Evolutionary conservation across 2,329 filamentous ascomycete species (phyloP), one percentile per base, ranked within the genome.

Genomic region (Colletotrichum higginsianum): DNA sequence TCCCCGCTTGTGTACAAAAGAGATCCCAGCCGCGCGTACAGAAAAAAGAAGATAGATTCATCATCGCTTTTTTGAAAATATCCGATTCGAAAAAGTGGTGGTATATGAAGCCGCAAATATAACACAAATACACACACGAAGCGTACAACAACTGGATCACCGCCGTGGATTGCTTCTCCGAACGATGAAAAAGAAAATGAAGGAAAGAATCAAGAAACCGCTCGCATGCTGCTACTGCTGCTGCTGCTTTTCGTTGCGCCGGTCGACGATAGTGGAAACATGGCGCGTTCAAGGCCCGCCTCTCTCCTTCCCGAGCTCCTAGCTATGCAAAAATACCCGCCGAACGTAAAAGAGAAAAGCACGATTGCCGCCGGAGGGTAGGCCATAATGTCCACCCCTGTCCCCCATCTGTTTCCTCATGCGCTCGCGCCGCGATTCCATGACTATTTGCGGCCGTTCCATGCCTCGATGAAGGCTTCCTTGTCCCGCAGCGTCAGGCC

Each of bases 401-500:
- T 35, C 35, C 35, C 35, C 3, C 35, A 11, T 38, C 8, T 11
- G 8, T 9, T 8, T 52, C 15, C 15, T n/a, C 16, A 21, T 38
- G 35, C 11, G 23, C n/a, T 61, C 13, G 65, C 18, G 9, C 13
- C 15, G 21, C 40, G 18, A n/a, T 38, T 38, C 9, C 40, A 26
- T 30, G 62, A 65, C 78, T 79, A 82, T 60, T 82, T 83, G 55
- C 73, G 64, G 15, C 83, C 84, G 11, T 79, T 82, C 82, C 87
- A 96, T 40, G 91, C 91, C 66, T 91, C 87, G 38, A 97, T 87
- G 81, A 99, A 99, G 7, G 91, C 89, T 30, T 87, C 84, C 86
- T 99, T 99, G 73, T 98, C 94, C 76, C 88, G 85, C 66, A 97
- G 86, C 0, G 94, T 95, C 75, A 99, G 81, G 0, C 93, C 95